Conservation (phyloP, 2,329 filamentous ascomycete genomes). For the Fusarium nematophilum region DNA sequence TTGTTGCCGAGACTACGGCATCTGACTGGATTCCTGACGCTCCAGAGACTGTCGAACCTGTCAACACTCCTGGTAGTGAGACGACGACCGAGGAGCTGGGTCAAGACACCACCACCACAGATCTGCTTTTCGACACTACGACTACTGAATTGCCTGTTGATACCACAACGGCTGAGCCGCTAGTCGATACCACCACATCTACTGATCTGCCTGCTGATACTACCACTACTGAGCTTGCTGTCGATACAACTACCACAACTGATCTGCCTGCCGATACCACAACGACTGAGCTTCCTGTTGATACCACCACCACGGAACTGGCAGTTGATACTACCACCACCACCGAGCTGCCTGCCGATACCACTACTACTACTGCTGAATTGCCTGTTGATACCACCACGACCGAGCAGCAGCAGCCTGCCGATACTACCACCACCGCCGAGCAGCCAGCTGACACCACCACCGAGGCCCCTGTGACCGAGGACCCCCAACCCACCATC, state of each 20-base stretch:
- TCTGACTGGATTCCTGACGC: too few relatives aligned
- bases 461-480: background rate
- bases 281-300: constrained; percentile 1
- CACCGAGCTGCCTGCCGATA: background rate
- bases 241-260: background rate
- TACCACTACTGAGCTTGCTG: background rate
- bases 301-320: background rate
- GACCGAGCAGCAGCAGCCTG: background rate
- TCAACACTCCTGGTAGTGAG: background rate
- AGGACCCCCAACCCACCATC: constrained; percentile 1
- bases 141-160: too few relatives aligned
- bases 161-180: too few relatives aligned
- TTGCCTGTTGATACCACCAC: background rate
- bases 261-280: background rate
- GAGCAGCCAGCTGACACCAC: constrained; percentile 8
- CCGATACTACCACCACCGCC: background rate
- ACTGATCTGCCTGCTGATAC: background rate
- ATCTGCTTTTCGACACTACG: too few relatives aligned
- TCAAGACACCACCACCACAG: background rate
- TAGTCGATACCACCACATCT: too few relatives aligned
- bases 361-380: background rate
- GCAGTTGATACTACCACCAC: background rate
- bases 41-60: too few relatives aligned
- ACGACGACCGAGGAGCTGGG: background rate
- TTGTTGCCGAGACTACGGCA: constrained; percentile 2